phyloP scores from a whole-genome alignment of 305 asterid genomes.

The Caryopteris hybrid region DNA sequence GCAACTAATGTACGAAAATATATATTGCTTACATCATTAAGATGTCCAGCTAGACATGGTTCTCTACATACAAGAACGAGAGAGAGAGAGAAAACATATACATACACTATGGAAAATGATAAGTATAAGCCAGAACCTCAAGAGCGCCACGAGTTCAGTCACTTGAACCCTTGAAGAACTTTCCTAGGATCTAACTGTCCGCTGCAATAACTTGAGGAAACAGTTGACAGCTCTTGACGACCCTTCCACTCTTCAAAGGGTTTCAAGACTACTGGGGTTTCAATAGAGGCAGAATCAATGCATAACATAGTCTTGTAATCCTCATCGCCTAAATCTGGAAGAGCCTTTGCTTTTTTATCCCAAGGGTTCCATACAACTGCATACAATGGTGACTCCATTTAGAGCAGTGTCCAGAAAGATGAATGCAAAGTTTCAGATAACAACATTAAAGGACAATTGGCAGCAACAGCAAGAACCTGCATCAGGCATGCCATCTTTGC shows the following conservation, averaged over 20 bases:
- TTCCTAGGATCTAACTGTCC: conserved; percentile 78
- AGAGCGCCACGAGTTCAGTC: conserved; percentile 27
- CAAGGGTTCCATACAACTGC: conserved; percentile 95
- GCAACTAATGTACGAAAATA: conserved; percentile 15
- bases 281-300: conserved; percentile 75
- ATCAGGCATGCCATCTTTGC: conserved; percentile 87
- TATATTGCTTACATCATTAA: conserved; percentile 18
- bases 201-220: conserved; percentile 85
- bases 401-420: conserved; percentile 18
- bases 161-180: conserved; percentile 60
- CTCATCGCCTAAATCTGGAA: conserved; percentile 71
- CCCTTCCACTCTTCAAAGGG: conserved; percentile 91
- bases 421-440: neutral
- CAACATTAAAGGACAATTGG: conserved; percentile 3
- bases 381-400: conserved; percentile 9
- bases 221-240: conserved; percentile 70
- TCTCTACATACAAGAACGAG: conserved; percentile 15
- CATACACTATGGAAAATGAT: conserved; percentile 30
- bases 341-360: conserved; percentile 80
- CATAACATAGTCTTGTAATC: conserved; percentile 76
- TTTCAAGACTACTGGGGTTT: conserved; percentile 59
- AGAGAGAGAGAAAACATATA: conserved; percentile 14
- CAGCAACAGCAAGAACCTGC: conserved; percentile 46
- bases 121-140: conserved; percentile 29
- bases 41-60: conserved; percentile 13